These are phyloP conservation scores for Begonia loranthoides DNA, from an alignment of 306 rosid species.

Conservation along the genomic window DNA sequence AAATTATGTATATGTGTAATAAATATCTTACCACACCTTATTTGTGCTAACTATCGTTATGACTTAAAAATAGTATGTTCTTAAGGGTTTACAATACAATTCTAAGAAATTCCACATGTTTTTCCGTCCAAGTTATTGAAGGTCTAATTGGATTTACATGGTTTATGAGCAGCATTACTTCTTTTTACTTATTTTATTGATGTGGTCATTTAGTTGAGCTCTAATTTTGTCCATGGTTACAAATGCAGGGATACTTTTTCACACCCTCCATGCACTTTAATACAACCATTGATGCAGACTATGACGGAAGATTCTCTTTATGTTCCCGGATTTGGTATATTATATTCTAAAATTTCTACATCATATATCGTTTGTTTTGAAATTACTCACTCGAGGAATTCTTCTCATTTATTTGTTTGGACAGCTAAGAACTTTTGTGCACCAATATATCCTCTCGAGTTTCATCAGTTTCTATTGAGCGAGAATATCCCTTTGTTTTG, in stretches of 20 bases:
- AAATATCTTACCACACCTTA: too few relatives aligned
- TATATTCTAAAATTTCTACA: background rate
- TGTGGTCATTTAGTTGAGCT: constrained; percentile 9
- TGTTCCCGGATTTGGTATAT: constrained; percentile 70
- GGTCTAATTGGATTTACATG: background rate
- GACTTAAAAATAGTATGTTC: too few relatives aligned
- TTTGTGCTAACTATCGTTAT: too few relatives aligned
- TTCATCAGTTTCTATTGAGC: constrained; percentile 53
- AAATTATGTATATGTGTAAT: too few relatives aligned
- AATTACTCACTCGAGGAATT: constrained; percentile 5
- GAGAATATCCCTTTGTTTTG: constrained; percentile 58
- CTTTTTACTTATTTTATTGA: background rate
- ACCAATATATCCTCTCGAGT: constrained; percentile 79
- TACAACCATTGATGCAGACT: constrained; percentile 78
- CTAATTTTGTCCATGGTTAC: constrained; percentile 13
- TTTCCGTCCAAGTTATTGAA: too few relatives aligned
- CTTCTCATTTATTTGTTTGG: constrained; percentile 20
- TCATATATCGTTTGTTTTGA: background rate
- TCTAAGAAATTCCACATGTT: too few relatives aligned
- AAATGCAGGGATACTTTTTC: constrained; percentile 76
- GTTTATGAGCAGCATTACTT: background rate
- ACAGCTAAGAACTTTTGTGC: constrained; percentile 75
- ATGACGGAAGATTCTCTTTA: constrained; percentile 26
- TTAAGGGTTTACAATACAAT: too few relatives aligned
- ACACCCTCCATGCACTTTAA: constrained; percentile 72